phyloP scores from a whole-genome alignment of 495 filamentous ascomycete species.

The Ascobolus immersus region DNA sequence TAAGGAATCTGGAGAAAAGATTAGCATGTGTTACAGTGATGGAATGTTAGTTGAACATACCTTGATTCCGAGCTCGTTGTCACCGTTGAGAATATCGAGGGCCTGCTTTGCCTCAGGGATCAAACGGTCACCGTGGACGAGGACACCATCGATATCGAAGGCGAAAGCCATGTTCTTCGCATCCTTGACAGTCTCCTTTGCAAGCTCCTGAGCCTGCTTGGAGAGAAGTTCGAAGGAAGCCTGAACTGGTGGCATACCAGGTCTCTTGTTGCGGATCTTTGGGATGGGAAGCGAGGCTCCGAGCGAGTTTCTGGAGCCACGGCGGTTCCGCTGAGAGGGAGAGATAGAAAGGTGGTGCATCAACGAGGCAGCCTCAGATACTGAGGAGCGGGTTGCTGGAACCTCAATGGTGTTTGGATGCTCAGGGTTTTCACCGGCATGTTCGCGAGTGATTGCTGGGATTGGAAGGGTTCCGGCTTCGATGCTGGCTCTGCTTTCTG shows the following conservation, averaged over 20 bases:
- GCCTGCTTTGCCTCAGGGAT: slow-evolving; percentile 33
- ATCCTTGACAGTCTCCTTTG: slow-evolving; percentile 35
- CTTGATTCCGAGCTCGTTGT: slow-evolving; percentile 42
- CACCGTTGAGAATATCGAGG: slow-evolving; percentile 38
- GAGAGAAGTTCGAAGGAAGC: slow-evolving; percentile 43
- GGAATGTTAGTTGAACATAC: not conserved
- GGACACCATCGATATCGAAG: slow-evolving; percentile 41
- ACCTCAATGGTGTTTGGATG: slow-evolving; percentile 40
- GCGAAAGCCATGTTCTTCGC: slow-evolving; percentile 44
- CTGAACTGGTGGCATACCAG: slow-evolving; percentile 25
- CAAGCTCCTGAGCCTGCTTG: slow-evolving; percentile 46
- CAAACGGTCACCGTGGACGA: slow-evolving; percentile 37
- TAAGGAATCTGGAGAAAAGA: slow-evolving; percentile 26
- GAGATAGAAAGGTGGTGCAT: slow-evolving; percentile 48
- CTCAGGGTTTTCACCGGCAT: too few relatives aligned
- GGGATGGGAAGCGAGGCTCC: slow-evolving; percentile 54
- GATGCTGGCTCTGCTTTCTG: too few relatives aligned
- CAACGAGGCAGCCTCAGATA: slow-evolving; percentile 40
- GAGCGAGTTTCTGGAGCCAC: slow-evolving; percentile 56
- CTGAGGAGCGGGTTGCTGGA: slow-evolving; percentile 40
- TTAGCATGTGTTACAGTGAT: not conserved
- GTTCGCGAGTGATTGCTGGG: slow-evolving; percentile 9
- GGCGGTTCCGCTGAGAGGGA: slow-evolving; percentile 39
- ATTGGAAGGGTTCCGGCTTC: slow-evolving; percentile 19
- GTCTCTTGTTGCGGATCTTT: slow-evolving; percentile 25